Conservation (phyloP, 257 asterid genomes). For the Przewalskia tangutica region DNA sequence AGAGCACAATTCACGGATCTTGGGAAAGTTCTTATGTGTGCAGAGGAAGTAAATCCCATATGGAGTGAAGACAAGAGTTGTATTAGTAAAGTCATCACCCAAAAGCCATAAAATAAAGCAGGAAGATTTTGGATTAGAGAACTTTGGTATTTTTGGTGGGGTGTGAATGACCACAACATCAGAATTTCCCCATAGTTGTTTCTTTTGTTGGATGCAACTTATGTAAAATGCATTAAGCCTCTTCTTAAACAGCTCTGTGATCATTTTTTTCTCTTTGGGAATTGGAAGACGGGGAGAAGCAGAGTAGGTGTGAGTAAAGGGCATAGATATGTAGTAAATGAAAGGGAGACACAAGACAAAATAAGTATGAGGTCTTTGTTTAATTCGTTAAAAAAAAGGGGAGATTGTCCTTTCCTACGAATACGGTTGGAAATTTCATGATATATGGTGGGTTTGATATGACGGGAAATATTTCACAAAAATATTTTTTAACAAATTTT, state of each 20-base stretch:
- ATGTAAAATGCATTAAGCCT: not conserved
- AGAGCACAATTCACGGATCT: not conserved
- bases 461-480: too few species aligned
- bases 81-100: not conserved
- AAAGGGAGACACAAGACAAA: not conserved
- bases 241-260: not conserved
- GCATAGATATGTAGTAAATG: not conserved
- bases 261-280: not conserved
- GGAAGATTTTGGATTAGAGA: not conserved
- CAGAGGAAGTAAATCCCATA: not conserved
- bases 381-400: not conserved
- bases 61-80: not conserved
- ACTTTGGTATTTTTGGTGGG: not conserved
- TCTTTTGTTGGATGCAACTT: not conserved
- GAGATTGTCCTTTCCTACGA: not conserved
- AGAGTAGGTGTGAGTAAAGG: not conserved
- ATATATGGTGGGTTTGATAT: too few species aligned
- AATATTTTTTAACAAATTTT: too few species aligned
- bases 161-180: not conserved
- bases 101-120: not conserved
- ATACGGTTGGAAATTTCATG: not conserved
- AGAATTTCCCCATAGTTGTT: not conserved
- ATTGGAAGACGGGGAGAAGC: not conserved
- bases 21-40: not conserved
- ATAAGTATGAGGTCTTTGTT: not conserved